Conservation (phyloP, 2,329 filamentous ascomycete genomes). For the Fusarium redolens region DNA sequence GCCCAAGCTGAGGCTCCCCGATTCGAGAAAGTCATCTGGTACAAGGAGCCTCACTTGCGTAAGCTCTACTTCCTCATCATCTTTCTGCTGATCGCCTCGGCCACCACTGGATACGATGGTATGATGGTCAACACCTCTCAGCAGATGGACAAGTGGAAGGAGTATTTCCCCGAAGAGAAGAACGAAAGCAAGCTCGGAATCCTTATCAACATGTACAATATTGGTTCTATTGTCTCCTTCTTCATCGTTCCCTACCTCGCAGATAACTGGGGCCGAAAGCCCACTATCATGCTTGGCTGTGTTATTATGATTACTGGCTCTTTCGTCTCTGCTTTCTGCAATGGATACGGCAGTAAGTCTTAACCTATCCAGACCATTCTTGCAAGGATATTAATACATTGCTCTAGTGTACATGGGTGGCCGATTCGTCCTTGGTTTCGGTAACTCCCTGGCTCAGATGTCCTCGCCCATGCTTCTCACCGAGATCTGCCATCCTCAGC, state of each 20-base stretch:
- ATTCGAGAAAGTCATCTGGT: conserved; percentile 68
- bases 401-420: conserved; percentile 55
- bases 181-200: conserved; percentile 59
- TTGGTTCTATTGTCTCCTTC: conserved; percentile 60
- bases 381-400: neutral
- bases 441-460: conserved; percentile 73
- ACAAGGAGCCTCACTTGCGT: conserved; percentile 65
- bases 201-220: conserved; percentile 64
- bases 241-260: conserved; percentile 60
- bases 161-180: conserved; percentile 57
- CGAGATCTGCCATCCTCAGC: conserved; percentile 76
- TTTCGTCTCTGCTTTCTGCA: conserved; percentile 56
- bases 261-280: conserved; percentile 56
- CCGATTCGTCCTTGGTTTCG: conserved; percentile 66
- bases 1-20: conserved; percentile 59
- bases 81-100: conserved; percentile 69
- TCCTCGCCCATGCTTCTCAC: conserved; percentile 72
- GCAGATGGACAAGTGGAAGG: conserved; percentile 65
- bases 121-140: conserved; percentile 70
- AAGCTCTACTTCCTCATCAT: conserved; percentile 65
- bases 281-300: conserved; percentile 58
- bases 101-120: conserved; percentile 72
- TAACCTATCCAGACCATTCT: too few relatives aligned
- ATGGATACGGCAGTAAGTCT: conserved; percentile 56
- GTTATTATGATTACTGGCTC: conserved; percentile 60